These are phyloP conservation scores for Plantago lanceolata DNA, from an alignment of 305 asterid genomes.

Conservation along the genomic window DNA sequence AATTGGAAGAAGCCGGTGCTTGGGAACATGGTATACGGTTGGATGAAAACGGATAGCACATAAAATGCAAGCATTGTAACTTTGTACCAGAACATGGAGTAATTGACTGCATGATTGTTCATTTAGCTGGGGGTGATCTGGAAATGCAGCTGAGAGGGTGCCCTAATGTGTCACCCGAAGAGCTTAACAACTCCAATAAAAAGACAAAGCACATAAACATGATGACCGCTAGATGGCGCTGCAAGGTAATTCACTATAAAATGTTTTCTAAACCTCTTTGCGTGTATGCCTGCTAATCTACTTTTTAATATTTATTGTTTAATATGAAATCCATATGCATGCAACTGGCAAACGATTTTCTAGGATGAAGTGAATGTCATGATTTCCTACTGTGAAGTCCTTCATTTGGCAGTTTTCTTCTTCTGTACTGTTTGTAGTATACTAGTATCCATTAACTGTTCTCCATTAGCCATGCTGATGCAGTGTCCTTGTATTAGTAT, in stretches of 20 bases:
- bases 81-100: constrained; percentile 47
- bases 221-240: constrained; percentile 5
- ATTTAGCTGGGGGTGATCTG: constrained; percentile 45
- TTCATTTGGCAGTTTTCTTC: too few relatives aligned
- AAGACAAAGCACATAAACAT: constrained; percentile 14
- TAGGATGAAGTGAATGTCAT: too few relatives aligned
- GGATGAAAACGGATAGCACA: constrained; percentile 39
- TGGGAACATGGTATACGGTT: constrained; percentile 46
- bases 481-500: too few relatives aligned
- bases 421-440: too few relatives aligned
- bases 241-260: constrained; percentile 21
- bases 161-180: constrained; percentile 31
- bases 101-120: constrained; percentile 37
- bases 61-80: constrained; percentile 44
- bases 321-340: too few relatives aligned
- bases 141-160: constrained; percentile 36
- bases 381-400: too few relatives aligned
- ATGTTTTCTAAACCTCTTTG: too few relatives aligned
- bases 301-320: too few relatives aligned
- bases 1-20: constrained; percentile 35
- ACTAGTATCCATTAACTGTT: too few relatives aligned
- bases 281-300: too few relatives aligned
- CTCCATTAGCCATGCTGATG: too few relatives aligned
- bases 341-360: too few relatives aligned
- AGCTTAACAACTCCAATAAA: constrained; percentile 24